Evolutionary conservation across 164 flowering plant genomes (phyloP), one percentile per base, ranked within the genome.

Genomic region (Nelumbo lutea): DNA sequence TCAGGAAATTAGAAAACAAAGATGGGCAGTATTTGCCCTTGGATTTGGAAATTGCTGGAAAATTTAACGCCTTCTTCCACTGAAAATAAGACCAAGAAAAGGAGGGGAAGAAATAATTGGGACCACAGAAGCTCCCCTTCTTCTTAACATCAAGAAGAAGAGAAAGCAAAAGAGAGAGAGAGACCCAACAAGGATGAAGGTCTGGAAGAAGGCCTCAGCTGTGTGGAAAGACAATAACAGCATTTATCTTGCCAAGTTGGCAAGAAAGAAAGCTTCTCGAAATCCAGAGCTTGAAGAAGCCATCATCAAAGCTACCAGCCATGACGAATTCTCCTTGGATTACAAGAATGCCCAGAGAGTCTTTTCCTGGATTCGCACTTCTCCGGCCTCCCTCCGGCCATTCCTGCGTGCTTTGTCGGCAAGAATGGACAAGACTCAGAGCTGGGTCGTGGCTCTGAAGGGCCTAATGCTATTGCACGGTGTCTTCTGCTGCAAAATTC

Each of bases 361-460:
- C 15, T 88, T 85, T 59, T 42, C 68, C 0, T 87, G 88, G 88
- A 40, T 86, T 1, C 78, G 89, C 1, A 75, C 88, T 9, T 88
- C 93, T 1, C 84, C 90, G 0, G 2, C 71, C 2, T 78, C 75
- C 66, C 43, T 84, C 59, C 79, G 70, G 47, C 86, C 96, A 43
- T 69, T 91, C 52, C 6, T 88, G 0, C 66, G 76, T 76, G 72
- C 81, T 4, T 66, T 96, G n/a, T 68, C 90, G 0, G 47, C 39
- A 6, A 83, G 99, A 0, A 66, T 91, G 79, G 76, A 82, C 41
- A 80, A 79, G 66, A 91, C 97, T 0, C 75, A 78, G 0, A 77
- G 75, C 68, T 93, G 96, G 97, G 83, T 78, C 6, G 99, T 93
- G 3, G 97, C 92, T 0, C 74, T 93, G 5, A 96, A 93, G 48